Evolutionary conservation across 2,329 filamentous ascomycete species (phyloP).

Genomic region (Scytalidium sp.): DNA sequence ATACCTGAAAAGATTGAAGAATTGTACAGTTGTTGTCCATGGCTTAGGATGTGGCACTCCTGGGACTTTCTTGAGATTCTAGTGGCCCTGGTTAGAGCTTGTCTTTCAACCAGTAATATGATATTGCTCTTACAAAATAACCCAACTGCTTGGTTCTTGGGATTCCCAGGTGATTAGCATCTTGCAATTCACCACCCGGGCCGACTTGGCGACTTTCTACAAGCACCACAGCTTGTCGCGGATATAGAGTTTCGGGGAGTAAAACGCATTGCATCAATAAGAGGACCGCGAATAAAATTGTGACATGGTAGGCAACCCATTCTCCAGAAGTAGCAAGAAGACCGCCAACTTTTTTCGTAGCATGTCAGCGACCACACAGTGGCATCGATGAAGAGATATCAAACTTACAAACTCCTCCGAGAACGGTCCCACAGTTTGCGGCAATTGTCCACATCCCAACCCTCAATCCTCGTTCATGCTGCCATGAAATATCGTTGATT

Average conservation of each 20-base stretch:
- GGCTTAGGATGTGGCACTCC: slow-evolving; percentile 48
- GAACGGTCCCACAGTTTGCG: slow-evolving; percentile 48
- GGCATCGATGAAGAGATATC: neutral
- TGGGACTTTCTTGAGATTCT: slow-evolving; percentile 44
- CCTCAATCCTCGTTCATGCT: slow-evolving; percentile 52
- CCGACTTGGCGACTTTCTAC: neutral
- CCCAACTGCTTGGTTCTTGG: slow-evolving; percentile 17
- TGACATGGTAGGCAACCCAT: slow-evolving; percentile 54
- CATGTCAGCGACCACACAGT: slow-evolving; percentile 1
- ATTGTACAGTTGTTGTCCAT: slow-evolving; percentile 43
- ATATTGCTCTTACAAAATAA: slow-evolving; percentile 31
- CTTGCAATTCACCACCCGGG: neutral
- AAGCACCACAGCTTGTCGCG: slow-evolving; percentile 28
- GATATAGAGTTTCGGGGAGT: slow-evolving; percentile 55
- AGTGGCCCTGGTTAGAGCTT: too few relatives aligned
- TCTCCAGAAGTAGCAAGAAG: slow-evolving; percentile 45
- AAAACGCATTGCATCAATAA: slow-evolving; percentile 45
- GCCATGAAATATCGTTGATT: slow-evolving; percentile 53
- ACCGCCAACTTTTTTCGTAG: slow-evolving; percentile 40
- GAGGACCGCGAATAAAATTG: slow-evolving; percentile 48
- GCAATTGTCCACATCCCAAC: slow-evolving; percentile 56
- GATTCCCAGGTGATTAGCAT: neutral
- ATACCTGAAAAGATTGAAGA: slow-evolving; percentile 44
- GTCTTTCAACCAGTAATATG: too few relatives aligned
- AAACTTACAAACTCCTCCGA: slow-evolving; percentile 41